phyloP scores from a whole-genome alignment of 2,329 filamentous ascomycete genomes.

The Cladosporium cucumerinum region DNA sequence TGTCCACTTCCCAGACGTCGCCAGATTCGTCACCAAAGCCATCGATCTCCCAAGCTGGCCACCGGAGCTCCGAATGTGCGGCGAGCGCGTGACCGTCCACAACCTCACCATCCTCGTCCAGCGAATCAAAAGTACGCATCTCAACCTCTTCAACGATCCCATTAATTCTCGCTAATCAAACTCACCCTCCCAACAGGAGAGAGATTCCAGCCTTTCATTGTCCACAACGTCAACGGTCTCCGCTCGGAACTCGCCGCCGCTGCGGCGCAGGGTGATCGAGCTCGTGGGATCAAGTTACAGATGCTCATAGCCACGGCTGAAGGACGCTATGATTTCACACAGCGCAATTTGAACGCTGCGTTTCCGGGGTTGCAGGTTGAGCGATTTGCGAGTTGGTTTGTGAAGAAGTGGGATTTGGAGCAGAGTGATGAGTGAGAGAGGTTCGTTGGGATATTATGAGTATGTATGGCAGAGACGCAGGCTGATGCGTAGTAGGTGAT shows the following conservation, averaged over 20 bases:
- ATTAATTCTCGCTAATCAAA: neutral
- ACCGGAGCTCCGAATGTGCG: constrained; percentile 64
- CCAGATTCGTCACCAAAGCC: constrained; percentile 66
- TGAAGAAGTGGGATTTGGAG: constrained; percentile 24
- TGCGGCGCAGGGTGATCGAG: constrained; percentile 31
- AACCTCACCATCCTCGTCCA: constrained; percentile 58
- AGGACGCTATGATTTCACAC: constrained; percentile 63
- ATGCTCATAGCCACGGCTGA: constrained; percentile 65
- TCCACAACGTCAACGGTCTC: constrained; percentile 48
- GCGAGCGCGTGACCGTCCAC: constrained; percentile 61
- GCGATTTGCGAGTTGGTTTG: constrained; percentile 41
- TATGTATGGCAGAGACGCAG: no score
- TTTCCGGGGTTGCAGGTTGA: constrained; percentile 39
- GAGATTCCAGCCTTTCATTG: constrained; percentile 31
- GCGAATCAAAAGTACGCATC: constrained; percentile 42
- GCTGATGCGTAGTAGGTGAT: neutral
- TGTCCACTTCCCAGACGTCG: constrained; percentile 55
- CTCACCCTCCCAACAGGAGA: constrained; percentile 16
- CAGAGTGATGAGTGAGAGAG: neutral
- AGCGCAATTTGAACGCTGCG: constrained; percentile 56
- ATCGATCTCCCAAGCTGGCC: constrained; percentile 66
- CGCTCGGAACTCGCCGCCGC: constrained; percentile 49
- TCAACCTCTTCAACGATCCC: neutral
- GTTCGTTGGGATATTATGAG: neutral
- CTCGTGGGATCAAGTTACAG: constrained; percentile 47